Conservation (phyloP, 2,329 filamentous ascomycete genomes). For the Ophiostoma sp. region DNA sequence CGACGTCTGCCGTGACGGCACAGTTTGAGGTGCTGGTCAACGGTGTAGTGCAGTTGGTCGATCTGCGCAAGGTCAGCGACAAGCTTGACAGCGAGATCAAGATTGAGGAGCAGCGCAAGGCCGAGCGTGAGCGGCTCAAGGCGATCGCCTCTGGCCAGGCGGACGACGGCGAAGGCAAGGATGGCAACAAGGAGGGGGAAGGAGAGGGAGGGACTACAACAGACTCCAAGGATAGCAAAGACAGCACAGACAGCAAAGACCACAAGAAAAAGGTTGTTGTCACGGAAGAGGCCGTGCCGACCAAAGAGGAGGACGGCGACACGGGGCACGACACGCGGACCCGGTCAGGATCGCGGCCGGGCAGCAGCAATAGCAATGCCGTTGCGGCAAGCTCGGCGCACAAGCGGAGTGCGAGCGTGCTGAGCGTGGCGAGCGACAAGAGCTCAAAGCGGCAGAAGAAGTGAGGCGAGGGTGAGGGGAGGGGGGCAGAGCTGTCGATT, state of each 20-base stretch:
- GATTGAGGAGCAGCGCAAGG: conserved; percentile 53
- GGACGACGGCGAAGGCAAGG: conserved; percentile 23
- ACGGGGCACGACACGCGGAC: conserved; percentile 27
- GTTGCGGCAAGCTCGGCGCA: conserved; percentile 37
- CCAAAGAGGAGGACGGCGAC: conserved; percentile 28
- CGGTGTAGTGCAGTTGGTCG: conserved; percentile 64
- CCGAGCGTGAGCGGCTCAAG: conserved; percentile 44
- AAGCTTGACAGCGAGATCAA: conserved; percentile 69
- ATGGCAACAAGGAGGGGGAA: background rate
- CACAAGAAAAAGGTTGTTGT: background rate
- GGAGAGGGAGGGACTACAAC: background rate
- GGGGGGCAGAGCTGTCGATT: background rate
- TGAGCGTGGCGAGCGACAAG: conserved; percentile 65
- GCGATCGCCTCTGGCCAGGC: conserved; percentile 21
- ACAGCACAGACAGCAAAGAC: background rate
- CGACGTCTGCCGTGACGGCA: conserved; percentile 64
- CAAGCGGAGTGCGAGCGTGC: conserved; percentile 78
- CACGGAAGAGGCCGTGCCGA: conserved; percentile 20
- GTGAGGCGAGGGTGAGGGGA: conserved; percentile 31
- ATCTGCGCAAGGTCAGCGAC: conserved; percentile 67
- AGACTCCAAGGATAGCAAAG: background rate
- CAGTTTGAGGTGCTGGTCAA: conserved; percentile 65
- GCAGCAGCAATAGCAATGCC: conserved; percentile 29
- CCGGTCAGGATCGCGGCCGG: conserved; percentile 30
- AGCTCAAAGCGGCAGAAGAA: conserved; percentile 55